Conservation (phyloP, 1,284 basidiomycete species). For the Pulveroboletus sp. region DNA sequence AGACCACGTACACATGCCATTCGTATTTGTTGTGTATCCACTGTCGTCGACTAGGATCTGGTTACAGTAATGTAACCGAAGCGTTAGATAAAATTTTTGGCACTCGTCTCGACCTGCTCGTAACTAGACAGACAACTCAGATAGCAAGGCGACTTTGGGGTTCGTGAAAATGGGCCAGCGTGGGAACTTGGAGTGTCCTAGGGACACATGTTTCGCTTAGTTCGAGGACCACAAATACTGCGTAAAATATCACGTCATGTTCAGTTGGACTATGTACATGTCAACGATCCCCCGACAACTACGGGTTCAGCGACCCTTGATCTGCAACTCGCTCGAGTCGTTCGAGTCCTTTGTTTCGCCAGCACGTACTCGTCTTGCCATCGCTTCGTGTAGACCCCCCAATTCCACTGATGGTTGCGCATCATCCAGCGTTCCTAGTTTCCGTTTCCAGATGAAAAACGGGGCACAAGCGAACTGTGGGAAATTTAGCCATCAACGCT, state of each 20-base stretch:
- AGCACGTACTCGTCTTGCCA: background rate
- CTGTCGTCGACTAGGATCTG: background rate
- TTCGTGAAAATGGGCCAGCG: background rate
- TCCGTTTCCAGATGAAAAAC: background rate
- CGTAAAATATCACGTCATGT: background rate
- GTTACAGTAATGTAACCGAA: background rate
- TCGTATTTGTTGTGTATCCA: background rate
- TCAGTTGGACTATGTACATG: background rate
- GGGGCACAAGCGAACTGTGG: background rate
- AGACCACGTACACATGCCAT: background rate
- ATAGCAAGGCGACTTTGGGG: background rate
- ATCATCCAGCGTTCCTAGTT: background rate
- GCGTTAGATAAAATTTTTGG: background rate
- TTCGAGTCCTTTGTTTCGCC: background rate
- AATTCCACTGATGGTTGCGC: background rate
- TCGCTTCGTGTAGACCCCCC: background rate
- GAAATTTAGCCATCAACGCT: background rate
- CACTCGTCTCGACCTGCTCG: background rate
- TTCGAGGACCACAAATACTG: background rate
- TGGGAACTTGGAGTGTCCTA: background rate
- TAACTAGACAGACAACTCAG: background rate
- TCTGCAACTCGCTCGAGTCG: background rate
- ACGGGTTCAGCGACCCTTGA: background rate
- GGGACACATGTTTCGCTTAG: background rate
- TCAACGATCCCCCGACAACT: too few species aligned